These are phyloP conservation scores for Extremus antarcticus DNA, from an alignment of 495 filamentous ascomycete genomes.

Conservation along the genomic window DNA sequence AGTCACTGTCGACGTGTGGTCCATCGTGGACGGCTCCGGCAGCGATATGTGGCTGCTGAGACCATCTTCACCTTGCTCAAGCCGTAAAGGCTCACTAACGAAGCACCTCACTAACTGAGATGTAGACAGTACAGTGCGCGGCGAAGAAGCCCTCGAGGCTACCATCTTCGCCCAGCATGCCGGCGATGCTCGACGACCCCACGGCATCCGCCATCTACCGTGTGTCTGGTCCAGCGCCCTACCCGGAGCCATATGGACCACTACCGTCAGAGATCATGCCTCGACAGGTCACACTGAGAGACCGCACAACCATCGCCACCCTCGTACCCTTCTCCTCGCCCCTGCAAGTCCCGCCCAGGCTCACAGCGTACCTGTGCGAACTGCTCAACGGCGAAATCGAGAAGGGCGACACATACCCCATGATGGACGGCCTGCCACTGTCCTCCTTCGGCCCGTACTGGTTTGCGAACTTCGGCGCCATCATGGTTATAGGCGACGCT, in stretches of 20 bases:
- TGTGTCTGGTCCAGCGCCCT: slow-evolving; percentile 50
- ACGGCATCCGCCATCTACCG: slow-evolving; percentile 50
- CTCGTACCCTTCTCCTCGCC: slow-evolving; percentile 75
- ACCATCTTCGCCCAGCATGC: slow-evolving; percentile 44
- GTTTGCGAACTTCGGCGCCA: slow-evolving; percentile 89
- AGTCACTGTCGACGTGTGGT: not conserved
- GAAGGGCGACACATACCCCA: slow-evolving; percentile 91
- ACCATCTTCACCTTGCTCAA: not conserved
- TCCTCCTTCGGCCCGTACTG: slow-evolving; percentile 78
- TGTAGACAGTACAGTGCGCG: not conserved
- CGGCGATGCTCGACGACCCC: slow-evolving; percentile 77
- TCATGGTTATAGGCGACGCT: slow-evolving; percentile 84
- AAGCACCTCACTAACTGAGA: not conserved
- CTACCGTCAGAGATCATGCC: slow-evolving; percentile 61
- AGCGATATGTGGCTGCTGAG: not conserved
- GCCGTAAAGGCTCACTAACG: not conserved
- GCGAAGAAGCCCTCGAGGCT: not conserved
- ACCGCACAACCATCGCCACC: slow-evolving; percentile 82
- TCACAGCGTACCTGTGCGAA: slow-evolving; percentile 70
- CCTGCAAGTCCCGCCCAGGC: slow-evolving; percentile 58
- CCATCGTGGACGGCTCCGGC: not conserved
- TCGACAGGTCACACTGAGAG: slow-evolving; percentile 78
- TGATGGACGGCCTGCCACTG: slow-evolving; percentile 63
- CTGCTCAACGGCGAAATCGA: slow-evolving; percentile 93
- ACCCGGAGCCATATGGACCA: slow-evolving; percentile 49